phyloP scores from a whole-genome alignment of 2,329 filamentous ascomycete species.

The Xylaria sp. region DNA sequence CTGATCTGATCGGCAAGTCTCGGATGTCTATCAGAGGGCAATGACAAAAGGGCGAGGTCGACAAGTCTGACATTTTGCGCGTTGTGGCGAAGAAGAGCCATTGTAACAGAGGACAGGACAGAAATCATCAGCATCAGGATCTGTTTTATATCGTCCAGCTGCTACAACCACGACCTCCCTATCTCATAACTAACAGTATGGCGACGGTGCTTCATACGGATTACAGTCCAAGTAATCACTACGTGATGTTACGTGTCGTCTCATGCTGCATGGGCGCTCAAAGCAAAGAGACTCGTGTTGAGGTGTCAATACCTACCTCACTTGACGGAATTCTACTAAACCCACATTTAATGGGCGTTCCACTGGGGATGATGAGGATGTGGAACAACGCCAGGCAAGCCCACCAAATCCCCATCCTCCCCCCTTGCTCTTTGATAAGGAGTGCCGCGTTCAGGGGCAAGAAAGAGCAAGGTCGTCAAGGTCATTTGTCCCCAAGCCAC shows the following conservation, averaged over 20 bases:
- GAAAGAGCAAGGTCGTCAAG: neutral
- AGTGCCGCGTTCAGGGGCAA: neutral
- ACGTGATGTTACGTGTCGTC: neutral
- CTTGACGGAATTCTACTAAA: neutral
- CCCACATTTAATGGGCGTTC: conserved; percentile 2
- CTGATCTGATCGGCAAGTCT: conserved; percentile 10
- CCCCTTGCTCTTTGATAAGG: neutral
- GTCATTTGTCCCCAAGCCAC: conserved; percentile 2
- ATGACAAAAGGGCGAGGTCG: conserved; percentile 2
- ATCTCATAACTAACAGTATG: conserved; percentile 8
- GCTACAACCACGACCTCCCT: conserved; percentile 8
- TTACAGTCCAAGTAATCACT: neutral
- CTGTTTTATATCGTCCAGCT: conserved; percentile 1
- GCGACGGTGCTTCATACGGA: neutral
- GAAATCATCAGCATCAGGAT: conserved; percentile 2
- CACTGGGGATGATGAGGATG: neutral
- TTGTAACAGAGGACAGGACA: neutral
- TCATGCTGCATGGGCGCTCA: neutral
- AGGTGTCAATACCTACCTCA: neutral
- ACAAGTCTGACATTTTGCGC: conserved; percentile 6
- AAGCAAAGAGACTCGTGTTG: neutral
- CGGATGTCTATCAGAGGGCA: conserved; percentile 4
- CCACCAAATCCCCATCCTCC: neutral
- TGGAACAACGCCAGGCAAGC: conserved; percentile 13
- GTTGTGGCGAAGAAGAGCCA: conserved; percentile 3